Percentiles rank a stretch among this genome's conserved stretches.
These are phyloP conservation scores for Fusarium sp. DNA, from an alignment of 2,329 filamentous ascomycete genomes.

Conservation along the genomic window DNA sequence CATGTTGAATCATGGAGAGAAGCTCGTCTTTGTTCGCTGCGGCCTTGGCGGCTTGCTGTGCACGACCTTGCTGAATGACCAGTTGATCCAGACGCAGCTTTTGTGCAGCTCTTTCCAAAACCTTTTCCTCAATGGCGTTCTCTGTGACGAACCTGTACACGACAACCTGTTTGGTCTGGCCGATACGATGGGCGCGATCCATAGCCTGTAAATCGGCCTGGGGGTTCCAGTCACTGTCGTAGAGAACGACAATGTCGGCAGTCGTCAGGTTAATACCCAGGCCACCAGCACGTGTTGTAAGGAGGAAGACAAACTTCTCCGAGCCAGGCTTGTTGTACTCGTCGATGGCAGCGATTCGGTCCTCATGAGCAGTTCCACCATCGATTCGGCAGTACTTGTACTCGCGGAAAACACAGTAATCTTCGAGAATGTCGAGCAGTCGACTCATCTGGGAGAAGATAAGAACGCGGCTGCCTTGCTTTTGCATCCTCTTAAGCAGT, in stretches of 20 bases:
- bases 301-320: slow-evolving; percentile 95
- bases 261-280: slow-evolving; percentile 95
- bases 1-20: slow-evolving; percentile 97
- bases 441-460: slow-evolving; percentile 99
- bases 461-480: slow-evolving; percentile 91
- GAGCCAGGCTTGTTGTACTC: slow-evolving; percentile 97
- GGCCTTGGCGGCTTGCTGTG: slow-evolving; percentile 89
- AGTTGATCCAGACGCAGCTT: slow-evolving; percentile 96
- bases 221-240: slow-evolving; percentile 98
- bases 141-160: slow-evolving; percentile 98
- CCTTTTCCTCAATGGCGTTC: slow-evolving; percentile 98
- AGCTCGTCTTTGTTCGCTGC: slow-evolving; percentile 96
- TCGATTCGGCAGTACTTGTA: slow-evolving; percentile 98
- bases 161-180: slow-evolving; percentile 96
- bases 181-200: slow-evolving; percentile 98
- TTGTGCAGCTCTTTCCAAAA: slow-evolving; percentile 94
- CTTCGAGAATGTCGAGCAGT: slow-evolving; percentile 94
- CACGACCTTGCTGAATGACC: slow-evolving; percentile 96
- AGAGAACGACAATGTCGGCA: slow-evolving; percentile 95
- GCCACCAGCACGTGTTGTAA: slow-evolving; percentile 95
- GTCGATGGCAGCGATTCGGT: slow-evolving; percentile 96
- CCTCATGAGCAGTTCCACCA: slow-evolving; percentile 94
- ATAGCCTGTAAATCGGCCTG: slow-evolving; percentile 98
- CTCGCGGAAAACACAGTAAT: slow-evolving; percentile 95
- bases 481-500: slow-evolving; percentile 83